Evolutionary conservation across 1,139 yeast genomes (phyloP).

Genomic region (Blastobotrys aristatus): DNA sequence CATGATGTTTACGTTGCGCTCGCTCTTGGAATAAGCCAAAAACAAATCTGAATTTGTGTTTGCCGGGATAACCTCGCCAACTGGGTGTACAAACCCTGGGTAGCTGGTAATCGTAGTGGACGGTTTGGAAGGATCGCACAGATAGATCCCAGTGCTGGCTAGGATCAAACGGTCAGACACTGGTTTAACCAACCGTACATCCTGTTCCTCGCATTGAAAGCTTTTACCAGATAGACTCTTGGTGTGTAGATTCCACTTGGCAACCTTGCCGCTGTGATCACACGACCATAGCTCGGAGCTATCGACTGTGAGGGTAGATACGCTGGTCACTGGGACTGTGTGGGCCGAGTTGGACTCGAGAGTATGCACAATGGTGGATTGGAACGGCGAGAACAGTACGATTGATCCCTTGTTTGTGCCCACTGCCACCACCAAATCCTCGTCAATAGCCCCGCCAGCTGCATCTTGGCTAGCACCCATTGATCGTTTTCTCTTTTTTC

Average conservation of each 20-base stretch:
- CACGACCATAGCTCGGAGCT: constrained; percentile 49
- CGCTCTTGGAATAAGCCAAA: constrained; percentile 67
- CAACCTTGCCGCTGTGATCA: constrained; percentile 56
- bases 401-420: constrained; percentile 65
- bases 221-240: constrained; percentile 41
- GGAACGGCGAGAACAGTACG: constrained; percentile 62
- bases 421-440: constrained; percentile 48
- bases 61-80: constrained; percentile 13
- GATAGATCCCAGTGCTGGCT: constrained; percentile 60
- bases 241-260: constrained; percentile 54
- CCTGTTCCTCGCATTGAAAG: constrained; percentile 40
- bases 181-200: constrained; percentile 31
- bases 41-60: constrained; percentile 41
- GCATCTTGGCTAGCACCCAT: constrained; percentile 16
- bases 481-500: constrained; percentile 33
- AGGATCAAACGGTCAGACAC: constrained; percentile 44
- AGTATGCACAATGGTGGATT: constrained; percentile 50
- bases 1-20: constrained; percentile 72
- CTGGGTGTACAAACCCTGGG: constrained; percentile 28
- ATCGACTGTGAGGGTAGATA: constrained; percentile 52
- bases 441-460: constrained; percentile 19
- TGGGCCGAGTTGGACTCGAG: constrained; percentile 43
- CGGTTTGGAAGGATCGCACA: constrained; percentile 39
- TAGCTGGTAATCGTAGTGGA: constrained; percentile 20
- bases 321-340: constrained; percentile 49